phyloP scores from a whole-genome alignment of 306 rosid genomes.

The Cyclanthera cordifolia region DNA sequence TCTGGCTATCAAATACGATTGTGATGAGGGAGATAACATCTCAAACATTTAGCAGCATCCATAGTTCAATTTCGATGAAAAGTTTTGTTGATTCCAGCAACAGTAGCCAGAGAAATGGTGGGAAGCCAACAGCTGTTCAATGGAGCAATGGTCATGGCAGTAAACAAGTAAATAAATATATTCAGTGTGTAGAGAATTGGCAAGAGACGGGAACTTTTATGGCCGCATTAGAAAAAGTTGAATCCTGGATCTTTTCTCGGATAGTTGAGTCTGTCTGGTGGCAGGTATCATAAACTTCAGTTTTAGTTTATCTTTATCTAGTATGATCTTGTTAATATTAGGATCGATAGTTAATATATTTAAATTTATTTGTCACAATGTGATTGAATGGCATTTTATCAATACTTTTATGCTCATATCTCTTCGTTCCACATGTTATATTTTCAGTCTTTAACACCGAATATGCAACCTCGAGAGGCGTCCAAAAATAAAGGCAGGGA shows the following conservation, averaged over 20 bases:
- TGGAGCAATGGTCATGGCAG: constrained; percentile 40
- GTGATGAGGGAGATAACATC: constrained; percentile 71
- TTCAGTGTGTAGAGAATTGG: constrained; percentile 58
- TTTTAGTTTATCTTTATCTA: not conserved
- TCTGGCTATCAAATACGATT: constrained; percentile 79
- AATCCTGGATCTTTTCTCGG: constrained; percentile 94
- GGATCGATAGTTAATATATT: not conserved
- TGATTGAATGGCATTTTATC: not conserved
- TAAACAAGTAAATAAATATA: constrained; percentile 39
- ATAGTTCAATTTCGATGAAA: constrained; percentile 33
- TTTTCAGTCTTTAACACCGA: constrained; percentile 81
- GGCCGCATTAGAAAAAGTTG: constrained; percentile 64
- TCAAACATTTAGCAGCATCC: constrained; percentile 58
- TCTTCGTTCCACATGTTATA: constrained; percentile 13
- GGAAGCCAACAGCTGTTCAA: constrained; percentile 32
- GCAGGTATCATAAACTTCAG: constrained; percentile 50
- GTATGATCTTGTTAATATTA: not conserved
- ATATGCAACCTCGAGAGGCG: constrained; percentile 59
- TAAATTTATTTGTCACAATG: not conserved
- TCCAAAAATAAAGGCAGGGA: constrained; percentile 34
- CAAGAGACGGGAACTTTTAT: constrained; percentile 84
- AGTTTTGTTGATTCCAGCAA: constrained; percentile 42
- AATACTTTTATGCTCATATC: not conserved
- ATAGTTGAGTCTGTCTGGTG: constrained; percentile 98
- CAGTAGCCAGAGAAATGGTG: constrained; percentile 32